Percentiles rank a stretch among this genome's conserved stretches.
Evolutionary conservation across 495 filamentous ascomycete species (phyloP).

Genomic region (Pseudevernia furfuracea): DNA sequence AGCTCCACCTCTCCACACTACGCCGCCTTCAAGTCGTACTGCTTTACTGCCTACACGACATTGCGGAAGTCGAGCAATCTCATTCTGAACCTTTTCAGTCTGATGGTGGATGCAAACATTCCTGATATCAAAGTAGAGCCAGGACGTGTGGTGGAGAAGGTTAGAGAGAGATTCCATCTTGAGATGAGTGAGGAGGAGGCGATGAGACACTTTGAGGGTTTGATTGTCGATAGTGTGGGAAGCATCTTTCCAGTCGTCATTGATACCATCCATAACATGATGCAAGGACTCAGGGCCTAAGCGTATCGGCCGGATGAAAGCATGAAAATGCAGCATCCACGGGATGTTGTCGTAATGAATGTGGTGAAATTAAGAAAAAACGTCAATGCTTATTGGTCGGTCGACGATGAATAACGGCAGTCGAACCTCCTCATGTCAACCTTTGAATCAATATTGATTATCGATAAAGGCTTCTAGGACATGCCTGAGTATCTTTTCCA

Average conservation of each 20-base stretch:
- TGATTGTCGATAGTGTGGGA: constrained; percentile 84
- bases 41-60: constrained; percentile 89
- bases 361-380: neutral
- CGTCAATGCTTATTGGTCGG: neutral
- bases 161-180: constrained; percentile 86
- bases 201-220: constrained; percentile 70
- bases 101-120: constrained; percentile 97
- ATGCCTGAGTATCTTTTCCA: constrained; percentile 3
- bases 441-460: neutral
- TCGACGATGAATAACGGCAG: neutral
- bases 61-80: constrained; percentile 81
- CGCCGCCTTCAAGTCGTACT: constrained; percentile 83
- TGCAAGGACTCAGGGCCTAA: constrained; percentile 78
- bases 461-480: neutral
- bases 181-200: constrained; percentile 93
- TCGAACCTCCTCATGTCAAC: neutral
- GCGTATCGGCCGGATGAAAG: neutral
- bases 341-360: neutral
- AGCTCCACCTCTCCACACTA: constrained; percentile 72
- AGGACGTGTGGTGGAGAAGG: constrained; percentile 87
- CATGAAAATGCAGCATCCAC: neutral
- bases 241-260: constrained; percentile 88
- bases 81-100: constrained; percentile 90
- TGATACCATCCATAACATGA: constrained; percentile 87
- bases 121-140: constrained; percentile 89